A percentile compares a stretch with the other conserved stretches of the same genome.
phyloP scores from a whole-genome alignment of 805 yeast genomes.

The Vanderwaltozyma yarrowii region DNA sequence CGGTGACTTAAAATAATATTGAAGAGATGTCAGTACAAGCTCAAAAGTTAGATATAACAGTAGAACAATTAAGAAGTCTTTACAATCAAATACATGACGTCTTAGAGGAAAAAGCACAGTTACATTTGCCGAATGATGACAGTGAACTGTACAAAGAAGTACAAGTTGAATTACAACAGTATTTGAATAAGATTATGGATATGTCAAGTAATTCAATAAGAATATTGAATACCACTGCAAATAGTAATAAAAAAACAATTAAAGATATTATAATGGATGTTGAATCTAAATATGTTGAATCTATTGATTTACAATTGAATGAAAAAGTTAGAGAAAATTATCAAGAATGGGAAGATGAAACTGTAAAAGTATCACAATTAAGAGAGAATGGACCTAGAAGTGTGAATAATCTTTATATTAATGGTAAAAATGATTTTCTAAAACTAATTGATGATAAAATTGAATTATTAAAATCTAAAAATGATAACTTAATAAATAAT shows the following conservation, averaged over 20 bases:
- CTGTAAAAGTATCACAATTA: constrained; percentile 45
- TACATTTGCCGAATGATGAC: not conserved
- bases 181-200: constrained; percentile 33
- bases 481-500: not conserved
- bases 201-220: constrained; percentile 44
- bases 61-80: constrained; percentile 20
- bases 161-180: constrained; percentile 15
- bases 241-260: constrained; percentile 8
- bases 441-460: constrained; percentile 16
- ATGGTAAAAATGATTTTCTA: constrained; percentile 20
- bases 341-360: constrained; percentile 50
- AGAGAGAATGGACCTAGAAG: constrained; percentile 43
- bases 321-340: constrained; percentile 47
- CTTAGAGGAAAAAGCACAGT: constrained; percentile 14
- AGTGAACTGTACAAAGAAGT: constrained; percentile 14
- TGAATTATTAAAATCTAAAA: not conserved
- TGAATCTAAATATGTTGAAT: constrained; percentile 39
- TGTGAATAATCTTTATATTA: constrained; percentile 31
- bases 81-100: constrained; percentile 21
- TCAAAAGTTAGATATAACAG: constrained; percentile 13
- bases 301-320: constrained; percentile 58
- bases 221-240: constrained; percentile 44
- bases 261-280: constrained; percentile 15
- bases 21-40: not conserved
- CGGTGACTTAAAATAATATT: too few relatives aligned